Evolutionary conservation across 1,284 basidiomycete genomes (phyloP), one percentile per base, ranked within the genome.

Genomic region (Apiotrichum laibachii): DNA sequence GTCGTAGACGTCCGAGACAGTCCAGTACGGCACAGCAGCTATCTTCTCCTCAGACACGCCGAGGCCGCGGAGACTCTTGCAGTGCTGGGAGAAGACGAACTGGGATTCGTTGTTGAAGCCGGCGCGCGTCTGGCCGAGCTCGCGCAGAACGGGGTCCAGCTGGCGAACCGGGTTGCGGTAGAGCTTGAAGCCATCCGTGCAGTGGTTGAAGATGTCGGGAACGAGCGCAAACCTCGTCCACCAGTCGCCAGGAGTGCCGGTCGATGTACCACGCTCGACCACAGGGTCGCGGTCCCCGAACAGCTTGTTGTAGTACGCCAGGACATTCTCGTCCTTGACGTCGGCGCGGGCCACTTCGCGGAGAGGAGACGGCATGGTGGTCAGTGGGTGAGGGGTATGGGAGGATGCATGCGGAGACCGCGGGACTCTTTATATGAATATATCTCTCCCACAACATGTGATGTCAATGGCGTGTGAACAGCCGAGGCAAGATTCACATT

Each of bases 181-280:
- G 13, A 54, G n/a, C 34, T 26, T 39, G 45, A 54, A 54, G 21
- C 53, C 53, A 44, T 46, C 53, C 19, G 53, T 54, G 19, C 13
- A 13, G 53, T 54, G 44, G 15, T 54, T 22, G 53, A 54, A 54
- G 8, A 54, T 47, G 22, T 46, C 44, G 44, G 53, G 53, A 7
- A 21, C n/a, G 35, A 54, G 43, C 26, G 53, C 53, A 26, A 54
- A 54, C 19, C n/a, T 33, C 2, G 44, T 22, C 53, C 53, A 54
- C 53, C 53, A 54, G 45, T 54, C 45, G 35, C 53, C 53, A n/a
- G 53, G 53, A 13, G 53, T 54, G 34, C 53, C 53, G 33, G 53
- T 54, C 21, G 53, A 19, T 13, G 53, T 54, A 13, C 53, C 53
- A 15, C 16, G 53, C 35, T 46, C 19, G 19, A 9, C 7, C n/a